Conservation (phyloP, 1,284 basidiomycete genomes). For the Cryptococcus neoformans region DNA sequence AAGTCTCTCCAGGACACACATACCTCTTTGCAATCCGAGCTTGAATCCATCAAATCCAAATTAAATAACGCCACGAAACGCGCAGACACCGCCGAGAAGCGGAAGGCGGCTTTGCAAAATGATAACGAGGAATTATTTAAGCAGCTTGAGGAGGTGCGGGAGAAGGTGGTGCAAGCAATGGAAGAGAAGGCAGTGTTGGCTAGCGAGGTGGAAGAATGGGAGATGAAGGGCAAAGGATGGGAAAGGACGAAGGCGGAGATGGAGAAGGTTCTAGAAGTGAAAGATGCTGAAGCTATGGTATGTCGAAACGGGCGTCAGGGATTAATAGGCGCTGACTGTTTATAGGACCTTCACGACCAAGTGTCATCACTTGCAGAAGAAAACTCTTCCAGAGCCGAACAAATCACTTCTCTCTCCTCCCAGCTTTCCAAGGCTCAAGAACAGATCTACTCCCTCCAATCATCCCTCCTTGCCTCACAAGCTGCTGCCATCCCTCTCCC, state of each 20-base stretch:
- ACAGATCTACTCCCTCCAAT: background rate
- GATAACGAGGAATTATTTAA: slow-evolving; percentile 47
- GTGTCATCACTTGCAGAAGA: slow-evolving; percentile 17
- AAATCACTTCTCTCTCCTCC: slow-evolving; percentile 2
- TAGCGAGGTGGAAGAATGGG: slow-evolving; percentile 28
- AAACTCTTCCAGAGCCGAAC: slow-evolving; percentile 9
- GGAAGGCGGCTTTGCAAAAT: slow-evolving; percentile 36
- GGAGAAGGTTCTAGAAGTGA: slow-evolving; percentile 20
- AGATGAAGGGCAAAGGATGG: slow-evolving; percentile 27
- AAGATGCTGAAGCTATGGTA: slow-evolving; percentile 13
- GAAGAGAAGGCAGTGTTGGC: slow-evolving; percentile 45
- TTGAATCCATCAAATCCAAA: slow-evolving; percentile 21
- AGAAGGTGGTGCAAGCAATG: slow-evolving; percentile 42
- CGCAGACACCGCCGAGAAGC: slow-evolving; percentile 41
- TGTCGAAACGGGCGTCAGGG: background rate
- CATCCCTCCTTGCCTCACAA: background rate
- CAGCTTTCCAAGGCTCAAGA: slow-evolving; percentile 6
- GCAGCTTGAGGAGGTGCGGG: slow-evolving; percentile 48
- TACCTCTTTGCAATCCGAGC: slow-evolving; percentile 15
- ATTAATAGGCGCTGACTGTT: background rate
- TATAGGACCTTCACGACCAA: slow-evolving; percentile 14
- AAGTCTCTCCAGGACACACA: slow-evolving; percentile 17
- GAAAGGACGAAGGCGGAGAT: slow-evolving; percentile 25
- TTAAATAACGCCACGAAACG: slow-evolving; percentile 28
- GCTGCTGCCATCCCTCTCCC: slow-evolving; percentile 2